Evolutionary conservation across 2,329 filamentous ascomycete species (phyloP).

Genomic region (Trichoderma sp.): DNA sequence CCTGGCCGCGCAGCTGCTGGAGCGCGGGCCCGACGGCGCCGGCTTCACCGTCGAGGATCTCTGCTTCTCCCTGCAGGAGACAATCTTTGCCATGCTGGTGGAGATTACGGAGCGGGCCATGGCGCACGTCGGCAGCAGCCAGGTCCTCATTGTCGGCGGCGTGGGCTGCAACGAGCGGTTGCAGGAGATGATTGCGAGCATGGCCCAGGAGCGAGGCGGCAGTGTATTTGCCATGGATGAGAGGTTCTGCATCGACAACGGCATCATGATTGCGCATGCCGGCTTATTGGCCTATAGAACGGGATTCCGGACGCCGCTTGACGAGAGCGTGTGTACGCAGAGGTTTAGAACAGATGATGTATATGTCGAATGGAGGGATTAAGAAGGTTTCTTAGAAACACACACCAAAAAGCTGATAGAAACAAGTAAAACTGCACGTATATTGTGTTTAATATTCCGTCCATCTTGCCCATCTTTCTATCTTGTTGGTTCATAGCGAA

Average conservation of each 20-base stretch:
- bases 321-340: slow-evolving; percentile 83
- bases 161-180: slow-evolving; percentile 93
- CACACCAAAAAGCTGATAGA: slow-evolving; percentile 8
- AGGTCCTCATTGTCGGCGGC: slow-evolving; percentile 93
- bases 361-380: slow-evolving; percentile 75
- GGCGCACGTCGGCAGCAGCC: slow-evolving; percentile 89
- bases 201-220: slow-evolving; percentile 86
- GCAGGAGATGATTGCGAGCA: slow-evolving; percentile 97
- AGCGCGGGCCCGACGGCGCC: slow-evolving; percentile 48
- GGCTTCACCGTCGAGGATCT: slow-evolving; percentile 79
- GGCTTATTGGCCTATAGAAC: slow-evolving; percentile 82
- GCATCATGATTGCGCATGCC: slow-evolving; percentile 99
- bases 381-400: slow-evolving; percentile 1
- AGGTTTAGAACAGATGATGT: slow-evolving; percentile 83
- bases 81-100: slow-evolving; percentile 93
- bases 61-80: slow-evolving; percentile 95
- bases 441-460: neutral
- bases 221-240: slow-evolving; percentile 95
- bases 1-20: slow-evolving; percentile 67
- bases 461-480: slow-evolving; percentile 12
- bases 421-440: neutral
- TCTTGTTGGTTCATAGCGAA: slow-evolving; percentile 14
- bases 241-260: slow-evolving; percentile 97
- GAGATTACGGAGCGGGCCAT: slow-evolving; percentile 98
- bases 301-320: slow-evolving; percentile 74